Evolutionary conservation across 257 asterid genomes (phyloP), one percentile per base, ranked within the genome.

Genomic region (Striga asiatica): DNA sequence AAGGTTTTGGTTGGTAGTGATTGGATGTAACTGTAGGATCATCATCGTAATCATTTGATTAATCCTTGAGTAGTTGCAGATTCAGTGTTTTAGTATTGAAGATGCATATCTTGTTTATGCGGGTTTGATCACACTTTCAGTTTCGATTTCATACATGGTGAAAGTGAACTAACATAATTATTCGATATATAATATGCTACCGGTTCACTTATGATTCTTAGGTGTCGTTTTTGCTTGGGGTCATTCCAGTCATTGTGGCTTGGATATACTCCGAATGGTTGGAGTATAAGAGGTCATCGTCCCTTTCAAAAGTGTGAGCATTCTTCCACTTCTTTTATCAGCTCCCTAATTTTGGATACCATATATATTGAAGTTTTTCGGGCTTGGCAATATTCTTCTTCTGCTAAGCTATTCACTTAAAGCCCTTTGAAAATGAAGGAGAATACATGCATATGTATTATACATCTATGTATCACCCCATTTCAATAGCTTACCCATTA

Each of bases 211-310:
- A 34, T 53, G 61, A 39, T 75, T 60, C 53, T 32, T 83, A 87
- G 93, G 93, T 83, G 78, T 83, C 96, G 55, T 87, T 81, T 75
- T 66, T 88, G 66, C 89, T 88, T 64, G 96, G 94, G 57, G 50
- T 68, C 56, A 56, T 84, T 54, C 94, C 96, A 25, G 65, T 87
- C 60, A 49, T 88, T 55, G 66, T 78, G 37, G 74, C 89, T 29
- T 88, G 94, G 96, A 54, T 81, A 32, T 84, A 88, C 68, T 64
- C 93, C 11, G 94, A 88, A 73, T 81, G 83, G 82, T 65, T 88
- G 71, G 89, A 76, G 67, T 71, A 78, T 68, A 77, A 52, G 59
- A 86, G 73, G 73, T 65, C 81, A 35, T 66, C 80, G 25, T 58
- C 67, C 21, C 64, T 60, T 21, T 38, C 74, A 20, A 84, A 88